Conservation (phyloP, 2,329 filamentous ascomycete species). For the Graphium sp. region DNA sequence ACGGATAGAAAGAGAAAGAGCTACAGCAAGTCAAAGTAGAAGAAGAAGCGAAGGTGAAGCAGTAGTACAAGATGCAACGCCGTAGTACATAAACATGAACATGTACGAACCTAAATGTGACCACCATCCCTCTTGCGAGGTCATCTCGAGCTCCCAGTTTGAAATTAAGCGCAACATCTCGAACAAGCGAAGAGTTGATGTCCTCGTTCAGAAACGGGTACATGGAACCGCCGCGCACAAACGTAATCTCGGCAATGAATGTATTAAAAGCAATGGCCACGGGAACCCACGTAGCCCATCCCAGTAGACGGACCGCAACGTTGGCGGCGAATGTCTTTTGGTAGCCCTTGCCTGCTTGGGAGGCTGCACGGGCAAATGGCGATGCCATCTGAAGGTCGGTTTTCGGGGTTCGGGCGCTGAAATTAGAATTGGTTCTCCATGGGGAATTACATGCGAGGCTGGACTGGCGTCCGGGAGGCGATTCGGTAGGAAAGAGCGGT, state of each 20-base stretch:
- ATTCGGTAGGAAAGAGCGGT: too few species aligned
- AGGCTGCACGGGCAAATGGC: too few species aligned
- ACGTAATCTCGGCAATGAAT: conserved; percentile 39
- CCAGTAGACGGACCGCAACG: conserved; percentile 2
- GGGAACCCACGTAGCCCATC: conserved; percentile 31
- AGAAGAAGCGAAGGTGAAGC: too few species aligned
- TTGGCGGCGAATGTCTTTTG: too few species aligned
- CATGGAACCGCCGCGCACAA: conserved; percentile 53
- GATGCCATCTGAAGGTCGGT: too few species aligned
- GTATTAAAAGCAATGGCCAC: conserved; percentile 43
- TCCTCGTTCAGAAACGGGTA: conserved; percentile 59
- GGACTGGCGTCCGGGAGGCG: too few species aligned
- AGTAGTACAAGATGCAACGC: background rate
- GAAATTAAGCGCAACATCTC: conserved; percentile 40
- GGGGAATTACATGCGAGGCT: too few species aligned
- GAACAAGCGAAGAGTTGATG: conserved; percentile 33
- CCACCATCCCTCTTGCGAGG: conserved; percentile 55
- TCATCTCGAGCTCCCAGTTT: conserved; percentile 41
- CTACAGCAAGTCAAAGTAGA: too few species aligned
- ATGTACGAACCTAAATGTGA: conserved; percentile 44
- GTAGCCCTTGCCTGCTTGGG: too few species aligned
- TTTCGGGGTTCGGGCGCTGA: too few species aligned
- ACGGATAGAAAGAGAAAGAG: too few species aligned
- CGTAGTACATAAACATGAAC: background rate
- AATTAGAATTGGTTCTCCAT: too few species aligned